Evolutionary conservation across 169 alveolate species (phyloP), one percentile per base, ranked within the genome.

Genomic region (Cryptosporidium ubiquitum): DNA sequence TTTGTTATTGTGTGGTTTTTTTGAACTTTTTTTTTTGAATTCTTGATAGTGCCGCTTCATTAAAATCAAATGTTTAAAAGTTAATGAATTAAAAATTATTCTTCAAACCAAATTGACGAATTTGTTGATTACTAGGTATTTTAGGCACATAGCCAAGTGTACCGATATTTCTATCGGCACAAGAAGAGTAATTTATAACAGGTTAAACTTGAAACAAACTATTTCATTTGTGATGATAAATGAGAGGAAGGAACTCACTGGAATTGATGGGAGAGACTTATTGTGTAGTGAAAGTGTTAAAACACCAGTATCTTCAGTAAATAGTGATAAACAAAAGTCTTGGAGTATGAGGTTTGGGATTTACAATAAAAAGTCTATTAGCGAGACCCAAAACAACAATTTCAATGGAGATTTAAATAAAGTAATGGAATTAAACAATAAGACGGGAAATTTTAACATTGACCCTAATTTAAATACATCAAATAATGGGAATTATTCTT

Each of bases 331-430:
- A 29, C 61, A 55, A 10, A 73, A 39, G 14, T 52, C 85, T 18
- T 73, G 85, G 85, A 73, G 57, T 20, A 73, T 55, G 85, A 73
- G 35, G 14, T 73, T 73, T 52, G 69, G 70, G 23, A n/a, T 73
- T 58, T 55, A 73, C 26, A 73, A 18, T 18, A 55, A 73, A 14
- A 73, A 73, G 51, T 3, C 44, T 2, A 33, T 23, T 16, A 33
- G 18, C 16, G 85, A 73, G 5, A 20, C 18, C 23, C 39, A 18
- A 55, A 73, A 14, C 47, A 29, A 31, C 84, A 18, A 31, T 73
- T 33, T 51, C 4, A 40, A 33, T 26, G 51, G 16, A 31, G 49
- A 64, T 64, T 35, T 64, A 20, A 31, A n/a, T 37, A 58, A 33
- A 18, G 18, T 39, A n/a, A 73, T 18, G 51, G 29, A 73, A 5